phyloP scores from a whole-genome alignment of 768 basidiomycete species.

The Boletus huronensis region DNA sequence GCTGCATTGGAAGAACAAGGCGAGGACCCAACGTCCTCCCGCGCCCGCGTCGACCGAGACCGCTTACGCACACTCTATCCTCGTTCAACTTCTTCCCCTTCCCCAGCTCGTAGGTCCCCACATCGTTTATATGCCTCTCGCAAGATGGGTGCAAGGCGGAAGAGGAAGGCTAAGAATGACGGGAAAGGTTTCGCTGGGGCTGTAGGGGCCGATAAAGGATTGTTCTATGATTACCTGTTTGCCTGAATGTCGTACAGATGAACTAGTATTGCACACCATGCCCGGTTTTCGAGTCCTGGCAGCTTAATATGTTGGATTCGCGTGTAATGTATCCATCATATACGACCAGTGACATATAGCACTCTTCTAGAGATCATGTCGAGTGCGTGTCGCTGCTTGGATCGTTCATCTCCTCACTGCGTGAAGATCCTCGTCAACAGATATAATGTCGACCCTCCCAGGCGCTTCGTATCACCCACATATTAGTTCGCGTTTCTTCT shows the following conservation, averaged over 20 bases:
- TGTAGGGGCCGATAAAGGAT: conserved; percentile 12
- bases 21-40: conserved; percentile 9
- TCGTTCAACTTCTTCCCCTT: conserved; percentile 52
- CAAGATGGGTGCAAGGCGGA: conserved; percentile 10
- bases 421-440: conserved; percentile 50
- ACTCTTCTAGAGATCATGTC: conserved; percentile 1
- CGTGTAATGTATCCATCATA: neutral
- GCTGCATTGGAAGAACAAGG: neutral
- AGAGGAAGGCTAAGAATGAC: conserved; percentile 16
- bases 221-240: conserved; percentile 47
- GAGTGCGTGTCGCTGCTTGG: neutral
- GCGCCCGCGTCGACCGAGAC: conserved; percentile 22
- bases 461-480: conserved; percentile 38
- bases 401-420: conserved; percentile 30
- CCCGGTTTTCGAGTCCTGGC: neutral
- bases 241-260: conserved; percentile 21
- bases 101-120: conserved; percentile 42
- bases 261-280: neutral
- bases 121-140: conserved; percentile 21
- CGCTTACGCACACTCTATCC: conserved; percentile 31
- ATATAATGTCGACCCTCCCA: conserved; percentile 57
- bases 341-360: conserved; percentile 2
- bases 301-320: neutral
- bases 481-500: neutral
- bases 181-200: conserved; percentile 16